Conservation (phyloP, 345 rosid genomes). For the Leavenworthia alabamica region DNA sequence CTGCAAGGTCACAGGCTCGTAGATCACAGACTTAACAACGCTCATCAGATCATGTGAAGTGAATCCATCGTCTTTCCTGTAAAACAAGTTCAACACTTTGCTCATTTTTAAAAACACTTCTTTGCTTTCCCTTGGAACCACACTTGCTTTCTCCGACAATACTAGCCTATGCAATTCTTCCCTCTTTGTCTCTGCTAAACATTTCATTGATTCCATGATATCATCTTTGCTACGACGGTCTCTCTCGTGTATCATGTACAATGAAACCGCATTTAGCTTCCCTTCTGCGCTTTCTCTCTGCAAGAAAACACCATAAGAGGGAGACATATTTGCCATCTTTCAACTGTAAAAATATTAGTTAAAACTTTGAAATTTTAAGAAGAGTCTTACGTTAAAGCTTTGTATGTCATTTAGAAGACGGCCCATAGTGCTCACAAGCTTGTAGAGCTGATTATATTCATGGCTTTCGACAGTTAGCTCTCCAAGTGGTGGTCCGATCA, state of each 20-base stretch:
- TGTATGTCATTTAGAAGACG: constrained; percentile 79
- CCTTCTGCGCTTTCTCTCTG: constrained; percentile 75
- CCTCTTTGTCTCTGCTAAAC: constrained; percentile 29
- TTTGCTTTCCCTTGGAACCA: constrained; percentile 64
- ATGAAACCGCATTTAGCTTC: constrained; percentile 58
- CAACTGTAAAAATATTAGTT: not conserved
- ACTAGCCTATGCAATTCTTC: constrained; percentile 46
- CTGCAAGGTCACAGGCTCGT: constrained; percentile 37
- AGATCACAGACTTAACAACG: constrained; percentile 44
- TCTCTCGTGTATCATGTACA: constrained; percentile 42
- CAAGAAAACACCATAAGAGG: constrained; percentile 6
- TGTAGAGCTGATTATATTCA: constrained; percentile 40
- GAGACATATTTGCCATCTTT: not conserved
- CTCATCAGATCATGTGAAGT: constrained; percentile 41
- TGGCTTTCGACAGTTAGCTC: constrained; percentile 37
- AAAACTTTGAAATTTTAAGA: not conserved
- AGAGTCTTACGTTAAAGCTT: constrained; percentile 47
- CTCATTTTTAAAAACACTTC: constrained; percentile 75
- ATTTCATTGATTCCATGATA: constrained; percentile 33
- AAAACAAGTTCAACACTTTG: constrained; percentile 60
- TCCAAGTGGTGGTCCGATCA: constrained; percentile 66
- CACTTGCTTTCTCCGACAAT: constrained; percentile 45
- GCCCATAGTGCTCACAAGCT: constrained; percentile 68
- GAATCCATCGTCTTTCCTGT: constrained; percentile 74
- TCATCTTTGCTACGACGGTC: constrained; percentile 35